Percentiles rank a stretch among this genome's conserved stretches.
Evolutionary conservation across 371 early-diverging fungal genomes (phyloP).

Genomic region (Apophysomyces ossiformis): DNA sequence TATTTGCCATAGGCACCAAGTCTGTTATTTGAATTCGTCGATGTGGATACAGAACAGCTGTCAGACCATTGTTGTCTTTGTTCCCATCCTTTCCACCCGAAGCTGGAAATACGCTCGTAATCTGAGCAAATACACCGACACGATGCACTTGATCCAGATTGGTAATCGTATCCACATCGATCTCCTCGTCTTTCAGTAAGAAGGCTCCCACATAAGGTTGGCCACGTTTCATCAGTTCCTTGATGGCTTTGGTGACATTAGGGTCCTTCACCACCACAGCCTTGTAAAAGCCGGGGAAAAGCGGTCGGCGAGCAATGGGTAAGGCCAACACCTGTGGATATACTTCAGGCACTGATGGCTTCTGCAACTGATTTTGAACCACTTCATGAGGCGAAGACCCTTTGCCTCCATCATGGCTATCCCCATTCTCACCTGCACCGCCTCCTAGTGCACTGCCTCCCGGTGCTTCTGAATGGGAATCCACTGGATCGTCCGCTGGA

Average conservation of each 20-base stretch:
- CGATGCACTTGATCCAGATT: conserved; percentile 79
- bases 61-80: conserved; percentile 79
- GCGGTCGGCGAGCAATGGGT: conserved; percentile 91
- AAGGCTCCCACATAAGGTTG: conserved; percentile 96
- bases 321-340: conserved; percentile 92
- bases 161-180: conserved; percentile 84
- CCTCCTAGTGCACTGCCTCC: conserved; percentile 27
- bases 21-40: conserved; percentile 85
- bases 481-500: conserved; percentile 36
- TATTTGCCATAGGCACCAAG: conserved; percentile 53
- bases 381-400: conserved; percentile 35
- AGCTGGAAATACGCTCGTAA: conserved; percentile 93
- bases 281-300: conserved; percentile 98
- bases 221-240: conserved; percentile 86
- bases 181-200: conserved; percentile 86
- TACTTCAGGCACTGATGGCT: conserved; percentile 82
- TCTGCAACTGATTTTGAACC: conserved; percentile 66
- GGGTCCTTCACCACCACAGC: conserved; percentile 95
- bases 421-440: conserved; percentile 29
- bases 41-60: conserved; percentile 94
- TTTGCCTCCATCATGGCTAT: conserved; percentile 25
- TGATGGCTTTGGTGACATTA: conserved; percentile 87
- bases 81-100: conserved; percentile 45
- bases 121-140: conserved; percentile 97
- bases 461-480: conserved; percentile 23